A percentile compares a stretch with the other conserved stretches of the same genome.
phyloP scores from a whole-genome alignment of 2,329 filamentous ascomycete genomes.

The Colletotrichum coccodes region DNA sequence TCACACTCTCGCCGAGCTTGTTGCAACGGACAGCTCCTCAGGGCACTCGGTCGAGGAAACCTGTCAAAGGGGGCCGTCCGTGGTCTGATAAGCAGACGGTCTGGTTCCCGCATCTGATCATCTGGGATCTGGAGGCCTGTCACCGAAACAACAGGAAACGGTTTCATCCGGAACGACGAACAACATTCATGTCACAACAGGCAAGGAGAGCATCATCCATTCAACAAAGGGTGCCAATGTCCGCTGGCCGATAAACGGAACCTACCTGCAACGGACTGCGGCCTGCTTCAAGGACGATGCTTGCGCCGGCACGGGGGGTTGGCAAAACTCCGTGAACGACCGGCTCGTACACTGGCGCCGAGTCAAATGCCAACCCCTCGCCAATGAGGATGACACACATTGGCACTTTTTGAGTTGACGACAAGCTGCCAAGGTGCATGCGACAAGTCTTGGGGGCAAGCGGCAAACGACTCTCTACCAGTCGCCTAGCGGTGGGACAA shows the following conservation, averaged over 20 bases:
- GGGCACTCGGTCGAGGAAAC: too few relatives aligned
- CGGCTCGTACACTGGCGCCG: constrained; percentile 11
- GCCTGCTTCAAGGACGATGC: neutral
- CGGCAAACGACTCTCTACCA: neutral
- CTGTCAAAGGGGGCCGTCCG: neutral
- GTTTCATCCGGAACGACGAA: neutral
- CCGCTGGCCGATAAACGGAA: too few relatives aligned
- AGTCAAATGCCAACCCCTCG: neutral
- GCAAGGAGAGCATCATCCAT: too few relatives aligned
- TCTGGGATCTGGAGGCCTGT: neutral
- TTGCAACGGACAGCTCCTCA: neutral
- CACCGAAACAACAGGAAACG: neutral
- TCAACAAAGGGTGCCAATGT: too few relatives aligned
- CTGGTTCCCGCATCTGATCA: neutral
- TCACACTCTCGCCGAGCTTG: neutral
- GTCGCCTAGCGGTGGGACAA: neutral
- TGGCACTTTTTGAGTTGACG: constrained; percentile 3
- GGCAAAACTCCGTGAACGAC: neutral
- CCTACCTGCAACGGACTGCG: neutral
- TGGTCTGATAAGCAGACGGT: constrained; percentile 17
- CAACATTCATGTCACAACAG: neutral
- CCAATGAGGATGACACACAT: neutral
- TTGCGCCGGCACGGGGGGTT: neutral
- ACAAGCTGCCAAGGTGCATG: constrained; percentile 2
- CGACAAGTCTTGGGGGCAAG: neutral